Conservation (phyloP, 202 grass and related monocot genomes). For the Musa balbisiana region DNA sequence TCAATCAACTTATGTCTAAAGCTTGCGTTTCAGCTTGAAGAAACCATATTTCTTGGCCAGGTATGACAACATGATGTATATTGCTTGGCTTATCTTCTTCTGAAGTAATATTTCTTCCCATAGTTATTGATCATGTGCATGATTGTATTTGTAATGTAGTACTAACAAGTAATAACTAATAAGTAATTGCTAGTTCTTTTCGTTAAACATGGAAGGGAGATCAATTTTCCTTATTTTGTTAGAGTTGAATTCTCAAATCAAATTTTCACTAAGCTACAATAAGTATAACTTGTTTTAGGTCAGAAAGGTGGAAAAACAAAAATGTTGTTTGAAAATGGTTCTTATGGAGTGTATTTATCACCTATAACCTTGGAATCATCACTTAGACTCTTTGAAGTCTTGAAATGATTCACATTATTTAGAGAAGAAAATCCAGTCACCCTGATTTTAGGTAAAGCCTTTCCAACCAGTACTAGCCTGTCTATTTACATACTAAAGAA, state of each 20-base stretch:
- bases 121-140: background rate
- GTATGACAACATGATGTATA: conserved; percentile 31
- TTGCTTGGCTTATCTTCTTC: background rate
- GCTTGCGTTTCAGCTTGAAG: conserved; percentile 92
- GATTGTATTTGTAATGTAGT: conserved; percentile 16
- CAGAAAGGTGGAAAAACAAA: background rate
- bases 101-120: background rate
- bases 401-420: too few species aligned
- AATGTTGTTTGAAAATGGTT: background rate
- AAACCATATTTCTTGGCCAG: conserved; percentile 96
- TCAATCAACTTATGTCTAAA: conserved; percentile 95
- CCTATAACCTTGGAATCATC: too few species aligned
- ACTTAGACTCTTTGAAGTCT: too few species aligned
- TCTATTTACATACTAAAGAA: too few species aligned
- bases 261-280: background rate
- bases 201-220: background rate
- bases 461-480: too few species aligned
- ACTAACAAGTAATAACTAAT: background rate
- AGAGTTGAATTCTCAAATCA: background rate
- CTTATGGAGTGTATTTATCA: too few species aligned
- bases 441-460: too few species aligned
- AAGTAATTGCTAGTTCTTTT: background rate
- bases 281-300: background rate
- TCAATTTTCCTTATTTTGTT: background rate
- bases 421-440: too few species aligned